Evolutionary conservation across 2,329 filamentous ascomycete species (phyloP), one percentile per base, ranked within the genome.

Genomic region (Phialocephala sp.): DNA sequence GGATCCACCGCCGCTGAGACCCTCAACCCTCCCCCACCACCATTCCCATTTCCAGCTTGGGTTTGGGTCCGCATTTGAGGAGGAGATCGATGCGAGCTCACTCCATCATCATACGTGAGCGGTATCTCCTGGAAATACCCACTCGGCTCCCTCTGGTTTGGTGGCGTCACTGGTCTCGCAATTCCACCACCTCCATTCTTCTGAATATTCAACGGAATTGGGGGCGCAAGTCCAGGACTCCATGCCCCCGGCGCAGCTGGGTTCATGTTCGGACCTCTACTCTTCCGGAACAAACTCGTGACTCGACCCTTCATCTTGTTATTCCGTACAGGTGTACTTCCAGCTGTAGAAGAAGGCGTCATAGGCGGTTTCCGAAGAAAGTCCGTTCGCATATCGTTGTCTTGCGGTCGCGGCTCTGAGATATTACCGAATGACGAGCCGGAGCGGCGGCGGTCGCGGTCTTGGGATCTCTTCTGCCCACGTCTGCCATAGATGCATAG

Each of bases 381-480:
- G 72, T 87, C 85, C 43, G 80, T 82, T 60, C 85, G 81, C 66
- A 82, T 43, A 76, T 76, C 57, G 75, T 71, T 67, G 67, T 32
- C 79, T 74, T 56, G 84, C 77, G 64, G 89, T 81, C 66, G 89
- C 80, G 71, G 88, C 83, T 68, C 81, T 8, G 84, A 73, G 32
- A 77, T 81, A 71, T 83, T 83, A 66, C 80, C 79, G 62, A 82
- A 83, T 4, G 80, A 82, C 32, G 80, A 80, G 35, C 68, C 75
- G 61, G 77, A 77, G 56, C 79, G 69, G 64, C 64, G 70, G 18
- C 39, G 20, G 2, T 11, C 9, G 36, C 39, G 11, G 32, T 37
- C 39, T 41, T 69, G 68, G 15, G 68, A 77, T 52, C 32, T 39
- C 20, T 65, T 69, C 32, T 68, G 69, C 8, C 69, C 65, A 4